A percentile compares a stretch with the other conserved stretches of the same genome.
Evolutionary conservation across 1,284 basidiomycete genomes (phyloP).

Genomic region (Apiotrichum laibachii): DNA sequence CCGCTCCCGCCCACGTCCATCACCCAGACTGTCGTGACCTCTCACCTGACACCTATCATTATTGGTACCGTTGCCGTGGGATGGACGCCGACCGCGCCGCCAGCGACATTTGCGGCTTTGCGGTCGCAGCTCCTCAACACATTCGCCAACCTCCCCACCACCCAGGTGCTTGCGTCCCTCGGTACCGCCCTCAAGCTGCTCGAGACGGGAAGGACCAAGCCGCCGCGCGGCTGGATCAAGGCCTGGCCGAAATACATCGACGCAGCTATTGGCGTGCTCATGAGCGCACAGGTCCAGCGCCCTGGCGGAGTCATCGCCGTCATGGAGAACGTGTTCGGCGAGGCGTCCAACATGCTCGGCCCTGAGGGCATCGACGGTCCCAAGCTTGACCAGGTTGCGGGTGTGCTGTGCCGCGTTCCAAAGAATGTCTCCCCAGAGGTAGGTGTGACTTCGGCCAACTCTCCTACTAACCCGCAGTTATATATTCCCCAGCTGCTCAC

Average conservation of each 20-base stretch:
- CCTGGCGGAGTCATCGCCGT: constrained; percentile 38
- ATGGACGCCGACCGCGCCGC: constrained; percentile 33
- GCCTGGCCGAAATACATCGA: constrained; percentile 38
- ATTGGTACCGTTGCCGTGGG: constrained; percentile 32
- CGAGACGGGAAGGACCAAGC: constrained; percentile 8
- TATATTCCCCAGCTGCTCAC: constrained; percentile 33
- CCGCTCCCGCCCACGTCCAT: constrained; percentile 24
- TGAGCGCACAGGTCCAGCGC: constrained; percentile 33
- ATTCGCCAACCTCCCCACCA: constrained; percentile 25
- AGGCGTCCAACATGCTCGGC: constrained; percentile 25
- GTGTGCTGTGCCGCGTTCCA: constrained; percentile 33
- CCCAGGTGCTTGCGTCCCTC: constrained; percentile 32
- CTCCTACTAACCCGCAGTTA: constrained; percentile 11
- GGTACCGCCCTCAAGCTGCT: constrained; percentile 29
- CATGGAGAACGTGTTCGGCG: constrained; percentile 44
- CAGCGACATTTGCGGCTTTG: constrained; percentile 18
- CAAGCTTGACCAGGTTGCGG: constrained; percentile 40
- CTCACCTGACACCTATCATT: constrained; percentile 31
- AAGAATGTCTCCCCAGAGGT: constrained; percentile 28
- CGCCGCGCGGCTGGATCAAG: constrained; percentile 29
- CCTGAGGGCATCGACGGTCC: constrained; percentile 31
- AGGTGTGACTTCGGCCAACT: background rate
- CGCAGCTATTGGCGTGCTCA: constrained; percentile 26
- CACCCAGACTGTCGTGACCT: constrained; percentile 28
- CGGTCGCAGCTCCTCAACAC: constrained; percentile 21